Evolutionary conservation across 108 stramenopile genomes (phyloP).

Genomic region (Aureococcus anophagefferens): DNA sequence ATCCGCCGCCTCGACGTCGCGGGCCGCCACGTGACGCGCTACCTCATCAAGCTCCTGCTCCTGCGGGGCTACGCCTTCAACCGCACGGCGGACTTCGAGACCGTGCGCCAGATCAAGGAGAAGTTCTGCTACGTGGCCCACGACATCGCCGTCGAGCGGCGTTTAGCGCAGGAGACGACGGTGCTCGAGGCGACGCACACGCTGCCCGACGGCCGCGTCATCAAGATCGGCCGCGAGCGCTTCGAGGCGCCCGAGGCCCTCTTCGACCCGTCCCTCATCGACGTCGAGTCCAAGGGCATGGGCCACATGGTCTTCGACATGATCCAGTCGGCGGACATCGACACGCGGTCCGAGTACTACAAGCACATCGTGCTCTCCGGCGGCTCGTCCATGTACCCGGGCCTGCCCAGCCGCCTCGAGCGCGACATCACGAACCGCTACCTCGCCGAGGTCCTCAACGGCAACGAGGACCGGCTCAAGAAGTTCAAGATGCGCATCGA

Average conservation of each 20-base stretch:
- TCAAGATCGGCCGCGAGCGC: conserved; percentile 54
- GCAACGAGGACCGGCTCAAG: conserved; percentile 41
- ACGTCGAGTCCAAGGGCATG: conserved; percentile 46
- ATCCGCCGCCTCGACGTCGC: conserved; percentile 40
- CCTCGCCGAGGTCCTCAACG: conserved; percentile 49
- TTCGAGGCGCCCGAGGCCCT: conserved; percentile 60
- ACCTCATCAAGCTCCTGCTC: conserved; percentile 40
- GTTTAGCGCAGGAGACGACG: conserved; percentile 54
- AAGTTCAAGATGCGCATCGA: conserved; percentile 54
- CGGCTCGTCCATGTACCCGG: conserved; percentile 50
- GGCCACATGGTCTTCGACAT: conserved; percentile 59
- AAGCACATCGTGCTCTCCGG: conserved; percentile 57
- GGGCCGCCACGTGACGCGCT: conserved; percentile 38
- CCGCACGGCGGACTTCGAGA: conserved; percentile 41
- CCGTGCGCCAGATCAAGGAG: conserved; percentile 46
- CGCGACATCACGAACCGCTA: conserved; percentile 50
- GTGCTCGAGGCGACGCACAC: conserved; percentile 43
- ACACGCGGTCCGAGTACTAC: conserved; percentile 41
- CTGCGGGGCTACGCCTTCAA: conserved; percentile 45
- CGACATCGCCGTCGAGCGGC: conserved; percentile 44
- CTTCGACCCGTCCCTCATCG: conserved; percentile 50
- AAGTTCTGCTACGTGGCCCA: conserved; percentile 39
- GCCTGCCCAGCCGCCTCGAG: conserved; percentile 50
- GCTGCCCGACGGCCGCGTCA: conserved; percentile 54
- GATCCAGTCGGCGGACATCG: conserved; percentile 57